Base-by-base conservation (phyloP, 305 asterid genomes). In the Caryopteris hybrid region DNA sequence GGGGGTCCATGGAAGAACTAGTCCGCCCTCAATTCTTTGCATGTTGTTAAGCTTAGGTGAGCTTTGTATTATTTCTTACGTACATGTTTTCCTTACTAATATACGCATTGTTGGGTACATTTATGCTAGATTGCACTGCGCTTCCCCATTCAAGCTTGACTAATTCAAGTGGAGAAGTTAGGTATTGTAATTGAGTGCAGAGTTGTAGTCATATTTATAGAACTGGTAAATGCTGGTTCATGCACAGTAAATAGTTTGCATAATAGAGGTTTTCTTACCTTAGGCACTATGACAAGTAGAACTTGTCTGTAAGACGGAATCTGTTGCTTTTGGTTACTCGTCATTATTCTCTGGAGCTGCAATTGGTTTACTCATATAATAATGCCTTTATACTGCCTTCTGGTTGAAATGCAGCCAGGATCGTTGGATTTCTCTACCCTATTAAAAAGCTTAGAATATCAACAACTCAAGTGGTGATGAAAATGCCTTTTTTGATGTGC, bases 401-500 rank as follows among this genome's bases (percentile, higher is more conserved):
- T 68, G n/a, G 70, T 17, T 43, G 69, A 64, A 50, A 67, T 39
- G 31, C 51, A 14, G 9, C n/a, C 29, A 50, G n/a, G 43, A 38
- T 22, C 41, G 3, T 55, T 69, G 59, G 27, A 34, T 74, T 4
- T n/a, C 66, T n/a, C 12, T 22, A 39, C 10, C 41, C 3, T 61
- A n/a, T 45, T 13, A 61, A 64, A 54, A 18, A n/a, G 39, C 27
- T 13, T 51, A 34, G 12, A 66, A 10, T 34, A 51, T 6, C 5
- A 55, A 36, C 53, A 33, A 8, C 11, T 31, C 7, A 29, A 54
- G 23, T 23, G 48, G 29, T 65, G 39, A 53, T 39, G 14, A 33
- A 21, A 31, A 48, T 54, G 23, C 75, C 78, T 65, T 63, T 60
- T 43, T 64, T 74, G 68, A 41, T 60, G 53, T 66, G 33, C 68